These are phyloP conservation scores for Psilocybe tampanensis DNA, from an alignment of 768 basidiomycete genomes.

Conservation along the genomic window DNA sequence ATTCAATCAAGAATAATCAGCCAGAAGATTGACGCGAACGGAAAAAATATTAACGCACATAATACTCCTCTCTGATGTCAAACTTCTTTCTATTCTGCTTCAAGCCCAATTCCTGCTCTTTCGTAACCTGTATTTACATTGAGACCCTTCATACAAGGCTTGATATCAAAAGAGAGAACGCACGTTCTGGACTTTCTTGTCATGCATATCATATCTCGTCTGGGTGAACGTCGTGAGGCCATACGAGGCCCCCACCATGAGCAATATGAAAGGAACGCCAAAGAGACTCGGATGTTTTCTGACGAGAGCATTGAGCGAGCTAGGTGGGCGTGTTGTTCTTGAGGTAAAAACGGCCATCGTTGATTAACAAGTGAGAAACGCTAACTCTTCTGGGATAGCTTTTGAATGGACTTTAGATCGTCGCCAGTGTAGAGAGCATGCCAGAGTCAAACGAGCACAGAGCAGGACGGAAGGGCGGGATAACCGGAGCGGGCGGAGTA, in stretches of 20 bases:
- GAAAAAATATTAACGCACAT: conserved; percentile 55
- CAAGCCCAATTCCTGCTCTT: conserved; percentile 78
- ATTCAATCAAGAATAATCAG: neutral
- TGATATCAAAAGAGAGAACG: conserved; percentile 13
- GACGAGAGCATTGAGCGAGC: conserved; percentile 46
- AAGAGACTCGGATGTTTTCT: conserved; percentile 72
- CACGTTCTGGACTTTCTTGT: conserved; percentile 75
- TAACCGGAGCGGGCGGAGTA: conserved; percentile 6
- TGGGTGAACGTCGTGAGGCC: conserved; percentile 84
- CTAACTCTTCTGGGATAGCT: no score
- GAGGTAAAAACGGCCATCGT: conserved; percentile 17
- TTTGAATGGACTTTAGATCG: neutral
- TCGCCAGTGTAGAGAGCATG: neutral
- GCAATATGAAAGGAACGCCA: conserved; percentile 82
- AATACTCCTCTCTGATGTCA: conserved; percentile 96
- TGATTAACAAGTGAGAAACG: neutral
- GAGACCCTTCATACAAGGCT: neutral
- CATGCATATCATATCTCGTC: conserved; percentile 88
- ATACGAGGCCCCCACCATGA: conserved; percentile 88
- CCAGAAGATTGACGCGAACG: neutral
- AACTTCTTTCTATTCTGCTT: conserved; percentile 75
- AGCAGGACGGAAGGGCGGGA: neutral
- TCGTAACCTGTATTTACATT: conserved; percentile 51
- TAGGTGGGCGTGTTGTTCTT: conserved; percentile 47
- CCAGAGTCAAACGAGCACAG: no score